Base-by-base conservation (phyloP, 192 early-diverging fungal genomes). In the Chytriomyces sp. region DNA sequence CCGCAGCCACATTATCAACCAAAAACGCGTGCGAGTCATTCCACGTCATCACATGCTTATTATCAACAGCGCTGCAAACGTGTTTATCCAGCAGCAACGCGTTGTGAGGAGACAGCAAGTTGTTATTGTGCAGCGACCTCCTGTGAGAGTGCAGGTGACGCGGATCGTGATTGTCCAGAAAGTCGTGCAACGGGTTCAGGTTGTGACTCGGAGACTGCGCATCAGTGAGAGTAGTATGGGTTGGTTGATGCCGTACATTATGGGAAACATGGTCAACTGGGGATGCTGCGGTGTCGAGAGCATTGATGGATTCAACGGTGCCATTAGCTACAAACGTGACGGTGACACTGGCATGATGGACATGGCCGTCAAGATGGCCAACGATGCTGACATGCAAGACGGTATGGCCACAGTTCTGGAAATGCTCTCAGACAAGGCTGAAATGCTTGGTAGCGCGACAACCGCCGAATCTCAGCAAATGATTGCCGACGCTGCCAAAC, bases 241-340 rank as follows among this genome's bases (percentile, higher is more conserved):
- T 20, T 57, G 53, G 53, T 57, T 57, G 53, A 57, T 20, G 53
- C 53, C 16, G 0, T 20, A 57, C 16, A 20, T 57, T 13, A 13
- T 57, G 16, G 53, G 53, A 57, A 57, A 57, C 53, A 20, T 57
- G 53, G 53, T 57, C 20, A 57, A 57, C 53, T 57, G 53, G 53
- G 53, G 53, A 20, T 57, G 53, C 53, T 57, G 53, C 53, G 53
- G 53, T 3, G 53, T 57, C 5, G 20, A 20, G 3, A 20, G 53
- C 53, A 57, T 57, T 20, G 16, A 57, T 1, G 53, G 53, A 3
- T 20, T 57, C 53, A 57, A 57, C 53, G 53, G 53, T 20, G 53
- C 16, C 53, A 57, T 57, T 5, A 57, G 53, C 53, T 20, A 20
- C 53, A 13, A 20, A n/a, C 53, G 20, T n/a, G 53, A 57, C 13